Evolutionary conservation across 2,329 filamentous ascomycete species (phyloP).

Genomic region (Microcyclospora pomicola): DNA sequence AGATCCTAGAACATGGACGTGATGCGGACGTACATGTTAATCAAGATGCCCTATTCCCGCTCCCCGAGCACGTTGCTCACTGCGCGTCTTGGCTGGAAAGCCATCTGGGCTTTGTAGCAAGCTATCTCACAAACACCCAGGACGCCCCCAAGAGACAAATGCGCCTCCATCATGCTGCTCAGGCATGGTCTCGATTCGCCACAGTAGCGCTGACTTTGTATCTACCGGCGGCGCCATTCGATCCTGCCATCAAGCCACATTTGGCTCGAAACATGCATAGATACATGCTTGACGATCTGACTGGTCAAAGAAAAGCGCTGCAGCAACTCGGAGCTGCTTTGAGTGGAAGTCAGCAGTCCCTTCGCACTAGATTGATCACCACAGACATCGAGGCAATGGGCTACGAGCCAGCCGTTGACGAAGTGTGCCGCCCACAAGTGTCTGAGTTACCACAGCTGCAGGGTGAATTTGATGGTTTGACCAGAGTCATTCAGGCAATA

Average conservation of each 20-base stretch:
- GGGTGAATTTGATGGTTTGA: constrained; percentile 49
- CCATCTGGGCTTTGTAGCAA: not conserved
- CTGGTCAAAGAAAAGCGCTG: constrained; percentile 46
- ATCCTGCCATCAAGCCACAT: constrained; percentile 51
- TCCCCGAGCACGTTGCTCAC: not conserved
- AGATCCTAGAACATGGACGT: not conserved
- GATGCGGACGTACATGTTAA: not conserved
- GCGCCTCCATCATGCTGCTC: constrained; percentile 26
- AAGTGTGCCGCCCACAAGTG: constrained; percentile 55
- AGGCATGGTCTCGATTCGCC: constrained; percentile 63
- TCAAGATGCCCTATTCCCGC: not conserved
- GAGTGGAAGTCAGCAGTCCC: constrained; percentile 52
- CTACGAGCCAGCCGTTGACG: constrained; percentile 48
- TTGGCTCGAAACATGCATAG: constrained; percentile 50
- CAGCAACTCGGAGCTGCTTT: constrained; percentile 51
- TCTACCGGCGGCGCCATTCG: constrained; percentile 73
- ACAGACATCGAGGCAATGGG: constrained; percentile 51
- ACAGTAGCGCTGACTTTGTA: constrained; percentile 64
- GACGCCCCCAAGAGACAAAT: not conserved
- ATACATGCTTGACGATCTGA: constrained; percentile 43
- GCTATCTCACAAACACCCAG: not conserved
- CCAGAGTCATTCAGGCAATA: constrained; percentile 11
- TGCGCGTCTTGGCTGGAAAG: not conserved
- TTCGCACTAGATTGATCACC: constrained; percentile 51
- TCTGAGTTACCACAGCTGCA: constrained; percentile 62